Evolutionary conservation across 305 asterid genomes (phyloP), one percentile per base, ranked within the genome.

Genomic region (Plantago lanceolata): DNA sequence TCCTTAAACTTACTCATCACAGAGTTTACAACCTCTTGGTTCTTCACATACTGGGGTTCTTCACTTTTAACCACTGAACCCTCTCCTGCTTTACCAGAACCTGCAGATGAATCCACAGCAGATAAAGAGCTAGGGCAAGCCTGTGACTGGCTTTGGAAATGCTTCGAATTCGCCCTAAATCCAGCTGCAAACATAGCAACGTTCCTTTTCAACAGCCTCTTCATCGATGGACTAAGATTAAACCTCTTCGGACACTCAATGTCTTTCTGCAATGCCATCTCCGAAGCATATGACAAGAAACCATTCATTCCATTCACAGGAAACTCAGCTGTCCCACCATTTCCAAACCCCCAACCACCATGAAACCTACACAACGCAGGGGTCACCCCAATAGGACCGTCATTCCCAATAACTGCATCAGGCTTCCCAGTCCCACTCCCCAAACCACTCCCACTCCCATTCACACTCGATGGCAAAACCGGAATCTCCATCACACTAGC

Each of bases 101-200:
- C 80, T 59, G 64, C 54, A 1, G 76, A 70, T 8, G 82, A 51
- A 66, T 77, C 83, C 70, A 82, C 90, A 60, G 60, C 68, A 57
- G 85, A 66, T 73, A 74, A 61, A 62, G 94, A 74, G 66, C 81
- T 76, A 0, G 90, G 78, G 64, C 81, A 76, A 55, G 85, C 79
- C 70, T 79, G 89, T 6, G 87, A 74, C 60, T 81, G 93, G 63
- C 71, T 63, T 45, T 81, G 84, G 62, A 75, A 70, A 53, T 77
- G 85, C 72, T 85, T 89, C 0, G 87, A 63, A 63, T 84, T 92
- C 18, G 94, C 94, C 78, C 88, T 75, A 72, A 84, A 87, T 43
- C 96, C 98, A 12, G 97, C 97, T 67, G 96, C 95, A 81, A 87
- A 92, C 71, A 83, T 80, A 1, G 96, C 94, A 18, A 92, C 97